Percentiles rank a stretch among this genome's conserved stretches.
Evolutionary conservation across 2,329 filamentous ascomycete species (phyloP).

Genomic region (Mycosphaerella arachidis): DNA sequence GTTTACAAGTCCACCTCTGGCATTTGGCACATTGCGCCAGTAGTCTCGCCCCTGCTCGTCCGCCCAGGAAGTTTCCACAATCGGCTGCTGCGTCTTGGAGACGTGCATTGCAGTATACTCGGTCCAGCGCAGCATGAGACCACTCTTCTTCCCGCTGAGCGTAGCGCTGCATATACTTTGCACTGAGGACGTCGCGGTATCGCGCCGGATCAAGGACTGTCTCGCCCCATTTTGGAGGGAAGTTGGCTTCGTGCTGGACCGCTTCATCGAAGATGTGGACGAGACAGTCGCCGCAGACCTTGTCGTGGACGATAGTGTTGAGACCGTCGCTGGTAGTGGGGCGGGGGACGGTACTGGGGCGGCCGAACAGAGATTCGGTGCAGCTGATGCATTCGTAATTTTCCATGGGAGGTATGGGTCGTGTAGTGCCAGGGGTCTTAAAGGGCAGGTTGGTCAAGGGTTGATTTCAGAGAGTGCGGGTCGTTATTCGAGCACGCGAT

Average conservation of each 20-base stretch:
- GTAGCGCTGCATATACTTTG: slow-evolving; percentile 8
- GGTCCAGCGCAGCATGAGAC: slow-evolving; percentile 5
- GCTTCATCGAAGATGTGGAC: slow-evolving; percentile 16
- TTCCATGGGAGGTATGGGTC: too few relatives aligned
- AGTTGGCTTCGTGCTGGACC: slow-evolving; percentile 9
- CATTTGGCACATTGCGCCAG: slow-evolving; percentile 7
- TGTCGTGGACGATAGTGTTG: not conserved
- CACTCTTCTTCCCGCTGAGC: slow-evolving; percentile 10
- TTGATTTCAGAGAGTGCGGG: too few relatives aligned
- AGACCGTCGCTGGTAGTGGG: not conserved
- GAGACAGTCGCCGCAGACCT: slow-evolving; percentile 13
- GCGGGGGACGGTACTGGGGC: too few relatives aligned
- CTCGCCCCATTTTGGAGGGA: slow-evolving; percentile 16
- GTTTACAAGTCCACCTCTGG: not conserved
- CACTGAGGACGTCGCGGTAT: slow-evolving; percentile 13
- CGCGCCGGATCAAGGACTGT: slow-evolving; percentile 10
- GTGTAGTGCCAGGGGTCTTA: too few relatives aligned
- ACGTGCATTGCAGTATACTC: slow-evolving; percentile 16
- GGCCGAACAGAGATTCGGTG: too few relatives aligned
- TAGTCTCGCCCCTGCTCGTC: not conserved
- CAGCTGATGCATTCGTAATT: too few relatives aligned
- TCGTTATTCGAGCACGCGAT: too few relatives aligned
- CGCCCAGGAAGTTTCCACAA: slow-evolving; percentile 10
- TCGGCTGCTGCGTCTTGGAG: not conserved
- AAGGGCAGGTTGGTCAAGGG: too few relatives aligned